Conservation (phyloP, 2,329 filamentous ascomycete genomes). For the Cercospora citrullina region DNA sequence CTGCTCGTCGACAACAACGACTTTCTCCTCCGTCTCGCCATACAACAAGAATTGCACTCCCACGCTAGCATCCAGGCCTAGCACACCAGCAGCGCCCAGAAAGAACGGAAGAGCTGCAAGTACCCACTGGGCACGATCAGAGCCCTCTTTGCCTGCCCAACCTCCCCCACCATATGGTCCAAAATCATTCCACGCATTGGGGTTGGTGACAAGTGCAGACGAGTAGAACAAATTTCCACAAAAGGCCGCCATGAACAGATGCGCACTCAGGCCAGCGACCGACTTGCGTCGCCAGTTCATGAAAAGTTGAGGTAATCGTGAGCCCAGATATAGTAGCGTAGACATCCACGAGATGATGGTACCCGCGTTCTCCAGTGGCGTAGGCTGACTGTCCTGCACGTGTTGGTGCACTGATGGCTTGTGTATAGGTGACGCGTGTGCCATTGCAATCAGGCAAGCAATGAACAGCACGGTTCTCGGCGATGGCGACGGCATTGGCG, state of each 20-base stretch:
- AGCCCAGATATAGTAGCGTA: slow-evolving; percentile 59
- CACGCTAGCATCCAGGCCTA: slow-evolving; percentile 62
- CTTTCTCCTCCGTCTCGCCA: slow-evolving; percentile 49
- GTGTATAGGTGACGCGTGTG: slow-evolving; percentile 41
- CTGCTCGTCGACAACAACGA: slow-evolving; percentile 49
- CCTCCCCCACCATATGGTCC: slow-evolving; percentile 55
- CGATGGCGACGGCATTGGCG: slow-evolving; percentile 47
- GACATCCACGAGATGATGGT: slow-evolving; percentile 58
- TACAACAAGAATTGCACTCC: slow-evolving; percentile 64
- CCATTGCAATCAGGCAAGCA: slow-evolving; percentile 47
- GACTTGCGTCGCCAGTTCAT: slow-evolving; percentile 65
- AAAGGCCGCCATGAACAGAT: slow-evolving; percentile 66
- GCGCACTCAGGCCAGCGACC: slow-evolving; percentile 62
- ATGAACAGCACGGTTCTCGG: slow-evolving; percentile 51
- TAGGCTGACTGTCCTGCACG: slow-evolving; percentile 25
- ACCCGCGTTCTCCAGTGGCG: slow-evolving; percentile 48
- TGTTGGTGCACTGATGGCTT: slow-evolving; percentile 1
- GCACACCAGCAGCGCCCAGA: slow-evolving; percentile 64
- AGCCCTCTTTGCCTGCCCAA: slow-evolving; percentile 60
- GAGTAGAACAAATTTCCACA: slow-evolving; percentile 69
- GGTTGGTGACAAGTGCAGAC: slow-evolving; percentile 61
- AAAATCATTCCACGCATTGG: slow-evolving; percentile 61
- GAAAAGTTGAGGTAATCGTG: slow-evolving; percentile 64
- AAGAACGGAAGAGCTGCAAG: slow-evolving; percentile 62
- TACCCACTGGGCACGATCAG: slow-evolving; percentile 57